Conservation (phyloP, 2,329 filamentous ascomycete genomes). For the Pestalotiopsis sp. region DNA sequence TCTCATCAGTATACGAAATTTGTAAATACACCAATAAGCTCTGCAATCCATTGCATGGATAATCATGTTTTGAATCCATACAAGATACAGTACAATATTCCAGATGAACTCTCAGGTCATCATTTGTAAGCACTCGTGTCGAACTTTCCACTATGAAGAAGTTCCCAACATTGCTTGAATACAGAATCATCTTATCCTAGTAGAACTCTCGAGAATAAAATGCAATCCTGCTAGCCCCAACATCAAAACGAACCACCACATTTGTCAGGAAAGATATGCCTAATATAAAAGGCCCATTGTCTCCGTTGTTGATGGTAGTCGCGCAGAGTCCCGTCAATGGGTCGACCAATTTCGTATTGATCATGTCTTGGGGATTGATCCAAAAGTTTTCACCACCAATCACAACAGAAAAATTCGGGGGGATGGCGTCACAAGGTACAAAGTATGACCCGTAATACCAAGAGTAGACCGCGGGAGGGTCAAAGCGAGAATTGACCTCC, state of each 20-base stretch:
- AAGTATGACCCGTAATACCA: conserved; percentile 50
- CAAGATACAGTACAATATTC: no score
- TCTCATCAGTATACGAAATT: no score
- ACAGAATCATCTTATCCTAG: background rate
- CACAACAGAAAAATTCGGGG: conserved; percentile 45
- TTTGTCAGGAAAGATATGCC: conserved; percentile 53
- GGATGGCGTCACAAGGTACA: conserved; percentile 46
- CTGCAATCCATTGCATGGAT: no score
- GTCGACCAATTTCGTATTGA: conserved; percentile 44
- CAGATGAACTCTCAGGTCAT: no score
- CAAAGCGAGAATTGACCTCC: conserved; percentile 45
- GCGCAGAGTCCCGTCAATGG: conserved; percentile 48
- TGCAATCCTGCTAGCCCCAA: conserved; percentile 42
- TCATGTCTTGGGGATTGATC: conserved; percentile 48
- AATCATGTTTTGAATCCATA: no score
- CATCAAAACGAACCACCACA: conserved; percentile 48
- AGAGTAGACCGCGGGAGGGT: conserved; percentile 36
- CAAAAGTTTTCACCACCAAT: conserved; percentile 44
- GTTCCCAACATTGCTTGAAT: no score
- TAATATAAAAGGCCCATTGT: conserved; percentile 35
- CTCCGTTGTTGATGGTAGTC: conserved; percentile 36
- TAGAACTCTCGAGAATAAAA: conserved; percentile 1
- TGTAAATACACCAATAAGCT: no score
- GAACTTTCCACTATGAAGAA: no score
- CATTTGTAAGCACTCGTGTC: no score